Base-by-base conservation (phyloP, 768 basidiomycete genomes). In the Mrakia frigida region DNA sequence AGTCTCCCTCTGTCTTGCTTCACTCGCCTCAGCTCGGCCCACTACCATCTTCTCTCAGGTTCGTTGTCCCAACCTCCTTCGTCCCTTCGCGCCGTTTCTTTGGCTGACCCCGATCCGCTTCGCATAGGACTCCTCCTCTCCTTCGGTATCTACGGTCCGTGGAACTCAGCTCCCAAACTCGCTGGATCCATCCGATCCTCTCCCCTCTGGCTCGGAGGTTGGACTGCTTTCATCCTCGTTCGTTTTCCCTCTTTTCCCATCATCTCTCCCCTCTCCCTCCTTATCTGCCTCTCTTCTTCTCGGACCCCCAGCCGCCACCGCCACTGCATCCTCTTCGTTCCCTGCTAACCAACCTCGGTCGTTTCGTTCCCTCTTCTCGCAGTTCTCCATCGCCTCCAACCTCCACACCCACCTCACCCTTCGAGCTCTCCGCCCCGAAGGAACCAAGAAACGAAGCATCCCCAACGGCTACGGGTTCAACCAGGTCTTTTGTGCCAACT, bases 381-480 rank as follows among this genome's bases (percentile, higher is more conserved):
- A 97, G 95, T 91, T 90, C 82, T 88, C 90, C 56, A 89, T 98
- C 83, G 81, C 93, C 23, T 94, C 92, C 28, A 99, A 99, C 85
- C 83, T 95, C 39, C 84, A 86, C 75, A 90, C 91, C 6, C 97
- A 99, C 82, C 80, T 94, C 75, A 92, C 88, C 21, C 87, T 98
- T 28, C 90, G 93, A 69, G 86, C 87, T 56, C 88, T 99, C 63
- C 92, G 97, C 31, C 93, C 96, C 0, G 85, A 87, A 33, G 87
- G 90, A 9, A 77, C 82, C 21, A 89, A 88, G 76, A 88, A 87
- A 74, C 90, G 96, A 68, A 90, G 87, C n/a, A 90, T 97, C 79
- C 97, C 97, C 0, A 84, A 86, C n/a, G 96, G 97, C 35, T 96
- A 94, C 79, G 95, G 94, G 9, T 99, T 98, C 85, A 86, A 89